Conservation (phyloP, 192 early-diverging fungal species). For the Rhizophlyctis rosea region DNA sequence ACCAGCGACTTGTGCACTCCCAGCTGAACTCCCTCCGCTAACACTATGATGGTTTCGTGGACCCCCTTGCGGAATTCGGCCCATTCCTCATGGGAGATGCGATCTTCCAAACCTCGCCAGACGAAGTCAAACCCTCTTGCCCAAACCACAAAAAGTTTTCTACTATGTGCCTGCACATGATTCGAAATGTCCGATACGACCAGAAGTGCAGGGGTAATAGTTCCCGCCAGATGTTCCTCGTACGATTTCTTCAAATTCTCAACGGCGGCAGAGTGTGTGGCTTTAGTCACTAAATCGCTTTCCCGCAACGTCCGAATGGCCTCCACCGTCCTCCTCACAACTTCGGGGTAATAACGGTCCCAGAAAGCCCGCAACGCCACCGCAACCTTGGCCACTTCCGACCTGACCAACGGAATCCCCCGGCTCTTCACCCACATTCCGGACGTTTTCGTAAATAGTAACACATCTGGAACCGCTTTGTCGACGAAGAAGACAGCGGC, state of each 20-base stretch:
- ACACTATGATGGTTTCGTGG: not conserved
- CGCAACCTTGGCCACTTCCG: not conserved
- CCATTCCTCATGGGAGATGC: not conserved
- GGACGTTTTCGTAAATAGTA: not conserved
- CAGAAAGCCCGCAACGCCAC: not conserved
- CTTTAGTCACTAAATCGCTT: not conserved
- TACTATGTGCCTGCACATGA: not conserved
- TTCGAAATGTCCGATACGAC: not conserved
- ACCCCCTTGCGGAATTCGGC: too few species aligned
- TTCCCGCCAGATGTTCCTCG: not conserved
- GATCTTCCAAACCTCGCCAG: not conserved
- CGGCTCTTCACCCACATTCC: not conserved
- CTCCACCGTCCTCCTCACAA: not conserved
- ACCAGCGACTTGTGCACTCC: not conserved
- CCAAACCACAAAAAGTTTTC: not conserved
- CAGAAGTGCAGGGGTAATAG: not conserved
- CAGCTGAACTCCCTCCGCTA: not conserved
- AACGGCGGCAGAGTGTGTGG: not conserved
- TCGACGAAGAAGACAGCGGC: not conserved
- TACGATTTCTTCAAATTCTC: not conserved
- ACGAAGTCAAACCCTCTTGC: not conserved
- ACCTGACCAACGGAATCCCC: not conserved
- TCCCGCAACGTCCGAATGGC: not conserved
- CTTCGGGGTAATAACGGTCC: not conserved
- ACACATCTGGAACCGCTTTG: not conserved